Evolutionary conservation across 495 filamentous ascomycete species (phyloP), one percentile per base, ranked within the genome.

Genomic region (Copromyces sp.): DNA sequence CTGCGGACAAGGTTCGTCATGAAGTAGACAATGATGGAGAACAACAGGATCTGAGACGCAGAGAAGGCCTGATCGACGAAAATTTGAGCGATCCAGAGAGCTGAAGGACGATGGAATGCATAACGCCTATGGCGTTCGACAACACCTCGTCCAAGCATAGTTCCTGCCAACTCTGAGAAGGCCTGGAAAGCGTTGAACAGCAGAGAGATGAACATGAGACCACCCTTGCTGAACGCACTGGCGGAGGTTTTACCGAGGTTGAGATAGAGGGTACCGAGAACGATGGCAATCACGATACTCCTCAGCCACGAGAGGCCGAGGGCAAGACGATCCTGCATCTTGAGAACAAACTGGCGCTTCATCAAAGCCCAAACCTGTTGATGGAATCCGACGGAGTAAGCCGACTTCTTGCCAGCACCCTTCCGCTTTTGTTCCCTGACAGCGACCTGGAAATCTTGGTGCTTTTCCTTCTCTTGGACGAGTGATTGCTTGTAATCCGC

Each of bases 181-280:
- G 91, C 90, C 77, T 93, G 89, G 80, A 94, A 93, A 59, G 90
- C 90, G 76, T 94, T 94, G 84, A 94, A 93, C 37, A 94, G 81
- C 32, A 94, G 85, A 68, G 89, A 82, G 70, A 93, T 89, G 77
- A 94, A 94, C 69, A 94, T 80, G 6, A 94, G 83, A 81, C 92
- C 92, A 72, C 92, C 91, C 77, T 93, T 87, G 71, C 89, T 91
- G 79, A 94, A 94, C 4, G 92, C 91, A 65, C 89, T 91, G 69
- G 87, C 88, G 16, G 88, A 90, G 0, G 90, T 92, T 40, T 87
- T 77, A 0, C 87, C 87, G 39, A 90, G 84, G 20, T 93, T 86
- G 20, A 94, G 84, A 84, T 91, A 96, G 0, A 95, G 87, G 11
- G 92, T 94, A 69, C 93, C 93, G 4, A 93, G 82, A 11, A 95